A percentile compares a stretch with the other conserved stretches of the same genome.
These are phyloP conservation scores for Cryptococcus hybrid DNA, from an alignment of 1,284 basidiomycete genomes.

Conservation along the genomic window DNA sequence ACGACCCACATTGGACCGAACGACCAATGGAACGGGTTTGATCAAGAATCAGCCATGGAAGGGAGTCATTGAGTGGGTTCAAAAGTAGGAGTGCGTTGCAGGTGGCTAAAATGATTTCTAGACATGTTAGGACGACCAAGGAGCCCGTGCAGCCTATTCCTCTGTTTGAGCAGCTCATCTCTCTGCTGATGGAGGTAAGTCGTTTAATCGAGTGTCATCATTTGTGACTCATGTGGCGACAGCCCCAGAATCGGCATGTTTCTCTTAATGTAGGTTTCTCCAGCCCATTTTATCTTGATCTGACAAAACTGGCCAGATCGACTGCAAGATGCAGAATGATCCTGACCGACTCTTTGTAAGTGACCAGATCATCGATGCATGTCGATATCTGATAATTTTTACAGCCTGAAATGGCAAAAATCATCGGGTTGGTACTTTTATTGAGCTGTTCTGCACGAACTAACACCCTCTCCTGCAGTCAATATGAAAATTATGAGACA, in stretches of 20 bases:
- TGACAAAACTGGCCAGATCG: conserved; percentile 54
- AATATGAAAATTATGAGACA: conserved; percentile 73
- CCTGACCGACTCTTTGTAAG: conserved; percentile 75
- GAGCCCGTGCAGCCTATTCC: conserved; percentile 83
- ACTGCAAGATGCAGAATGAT: conserved; percentile 92
- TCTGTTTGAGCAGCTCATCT: conserved; percentile 76
- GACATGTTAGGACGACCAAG: conserved; percentile 73
- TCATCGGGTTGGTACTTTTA: conserved; percentile 57
- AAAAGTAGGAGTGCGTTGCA: too few relatives aligned
- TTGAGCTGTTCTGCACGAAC: not conserved
- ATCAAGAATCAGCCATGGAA: conserved; percentile 53
- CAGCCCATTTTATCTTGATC: not conserved
- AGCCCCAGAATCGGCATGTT: conserved; percentile 82
- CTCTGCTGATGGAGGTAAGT: conserved; percentile 66
- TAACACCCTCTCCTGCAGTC: conserved; percentile 17
- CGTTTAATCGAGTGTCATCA: not conserved
- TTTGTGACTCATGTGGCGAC: conserved; percentile 1
- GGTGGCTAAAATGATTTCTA: conserved; percentile 6
- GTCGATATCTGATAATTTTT: not conserved
- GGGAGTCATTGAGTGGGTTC: conserved; percentile 47
- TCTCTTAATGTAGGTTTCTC: conserved; percentile 63
- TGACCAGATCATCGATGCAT: conserved; percentile 1
- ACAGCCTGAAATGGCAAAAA: conserved; percentile 70
- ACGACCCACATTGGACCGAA: conserved; percentile 68
- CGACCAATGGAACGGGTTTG: conserved; percentile 57